Evolutionary conservation across 2,329 filamentous ascomycete genomes (phyloP), one percentile per base, ranked within the genome.

Genomic region (Tolypocladium nubicola): DNA sequence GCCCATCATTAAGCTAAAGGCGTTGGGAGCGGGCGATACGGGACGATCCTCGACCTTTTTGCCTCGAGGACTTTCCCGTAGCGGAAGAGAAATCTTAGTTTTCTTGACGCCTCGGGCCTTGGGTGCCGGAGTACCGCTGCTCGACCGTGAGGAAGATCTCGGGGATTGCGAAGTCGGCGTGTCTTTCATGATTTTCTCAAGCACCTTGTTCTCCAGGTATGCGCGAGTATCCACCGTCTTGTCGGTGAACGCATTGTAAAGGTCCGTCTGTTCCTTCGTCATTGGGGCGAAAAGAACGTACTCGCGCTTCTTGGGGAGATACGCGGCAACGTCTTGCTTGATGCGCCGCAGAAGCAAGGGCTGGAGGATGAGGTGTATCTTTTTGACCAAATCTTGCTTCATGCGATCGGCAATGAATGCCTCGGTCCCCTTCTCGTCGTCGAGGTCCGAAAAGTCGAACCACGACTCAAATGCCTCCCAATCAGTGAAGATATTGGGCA

Each of bases 271-370:
- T 63, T 94, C 90, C 30, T 85, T 82, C 0, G 91, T 96, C 73
- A 99, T 84, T 0, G 94, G 94, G 0, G 94, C 94, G 65, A 94
- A 97, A 0, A 99, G 76, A 3, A 99, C 89, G 63, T 99, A 99
- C 70, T 99, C 94, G 35, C 94, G 84, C 76, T 99, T 99, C 73
- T 93, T 95, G 0, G 94, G 94, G n/a, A 99, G 78, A 53, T 90
- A 83, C 2, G 86, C 86, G 56, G 96, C 93, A 0, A 99, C 94
- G 66, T 99, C 94, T 0, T 90, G 88, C 72, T 99, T 99, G 61
- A 99, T 82, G 21, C 94, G 82, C 1, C 94, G 84, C 1, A 99
- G 77, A 1, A 99, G 76, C 64, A 99, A 87, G 0, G 94, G 94
- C 64, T 97, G 96, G 0, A 99, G 73, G 30, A 99, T 92, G 0